phyloP scores from a whole-genome alignment of 805 yeast species.

The Teunomyces atbi region DNA sequence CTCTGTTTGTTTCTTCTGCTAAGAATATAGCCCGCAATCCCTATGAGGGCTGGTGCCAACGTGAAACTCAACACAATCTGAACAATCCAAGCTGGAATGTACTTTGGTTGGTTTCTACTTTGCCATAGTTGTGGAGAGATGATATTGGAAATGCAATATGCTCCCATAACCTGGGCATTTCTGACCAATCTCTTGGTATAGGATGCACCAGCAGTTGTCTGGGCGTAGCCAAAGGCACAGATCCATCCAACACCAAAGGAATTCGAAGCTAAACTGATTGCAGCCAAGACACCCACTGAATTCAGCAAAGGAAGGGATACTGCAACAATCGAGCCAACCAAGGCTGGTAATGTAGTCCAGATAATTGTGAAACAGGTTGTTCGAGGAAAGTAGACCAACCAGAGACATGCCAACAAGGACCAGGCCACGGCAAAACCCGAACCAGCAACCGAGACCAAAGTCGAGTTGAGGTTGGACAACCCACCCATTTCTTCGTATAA shows the following conservation, averaged over 20 bases:
- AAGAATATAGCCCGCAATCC: constrained; percentile 46
- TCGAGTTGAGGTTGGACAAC: constrained; percentile 40
- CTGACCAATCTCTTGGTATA: constrained; percentile 51
- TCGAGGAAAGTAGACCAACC: constrained; percentile 30
- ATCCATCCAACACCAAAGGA: constrained; percentile 43
- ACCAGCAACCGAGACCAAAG: constrained; percentile 53
- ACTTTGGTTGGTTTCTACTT: constrained; percentile 42
- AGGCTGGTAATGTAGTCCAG: constrained; percentile 41
- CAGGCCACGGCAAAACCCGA: constrained; percentile 49
- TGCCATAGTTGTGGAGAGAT: constrained; percentile 59
- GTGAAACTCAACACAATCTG: constrained; percentile 54
- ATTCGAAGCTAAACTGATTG: constrained; percentile 46
- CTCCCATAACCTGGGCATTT: constrained; percentile 44
- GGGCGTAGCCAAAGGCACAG: constrained; percentile 26
- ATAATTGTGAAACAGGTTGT: constrained; percentile 34
- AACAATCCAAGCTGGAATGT: constrained; percentile 43
- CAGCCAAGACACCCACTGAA: constrained; percentile 42
- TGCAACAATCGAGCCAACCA: constrained; percentile 46
- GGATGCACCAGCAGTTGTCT: constrained; percentile 37
- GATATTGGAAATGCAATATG: constrained; percentile 48
- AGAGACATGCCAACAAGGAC: constrained; percentile 33
- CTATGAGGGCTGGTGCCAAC: constrained; percentile 42
- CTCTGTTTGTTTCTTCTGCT: constrained; percentile 45
- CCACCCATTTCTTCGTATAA: constrained; percentile 47
- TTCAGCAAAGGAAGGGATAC: constrained; percentile 45